Base-by-base conservation (phyloP, 2,329 filamentous ascomycete genomes). In the Onygenales sp. region DNA sequence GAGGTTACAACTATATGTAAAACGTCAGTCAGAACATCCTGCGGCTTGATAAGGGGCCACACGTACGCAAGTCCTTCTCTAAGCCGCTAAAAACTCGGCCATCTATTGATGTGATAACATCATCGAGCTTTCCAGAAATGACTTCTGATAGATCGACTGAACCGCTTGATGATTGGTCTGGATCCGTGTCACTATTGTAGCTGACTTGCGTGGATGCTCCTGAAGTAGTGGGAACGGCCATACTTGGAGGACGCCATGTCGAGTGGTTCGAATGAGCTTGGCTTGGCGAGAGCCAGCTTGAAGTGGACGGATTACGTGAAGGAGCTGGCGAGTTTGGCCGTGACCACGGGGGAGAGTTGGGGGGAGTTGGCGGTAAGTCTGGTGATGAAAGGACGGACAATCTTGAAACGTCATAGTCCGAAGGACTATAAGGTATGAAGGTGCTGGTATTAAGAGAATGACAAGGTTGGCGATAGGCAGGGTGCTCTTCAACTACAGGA, bases 81-180 rank as follows among this genome's bases (percentile, higher is more conserved):
- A 71, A 68, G 11, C 76, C 76, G 54, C 67, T 72, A 52, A 78
- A 78, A 8, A 66, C 72, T 31, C 87, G 85, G 17, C 77, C 74
- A 64, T 91, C 87, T 52, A 91, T 89, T 32, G 79, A 75, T 0
- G 86, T 88, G 65, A 91, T 81, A 53, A 88, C 76, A 44, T 81
- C 71, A 64, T 88, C 79, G 56, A 91, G 78, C 51, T 82, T 82
- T 3, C 74, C 73, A 11, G 76, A 79, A 46, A 89, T 78, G 52
- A 81, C 71, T 61, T 87, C 81, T 60, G 76, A 82, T 14, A 63
- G 51, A 50, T 64, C 62, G 3, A 57, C 46, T n/a, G 57, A 58
- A 2, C 58, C 52, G 4, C 54, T 43, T 6, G 62, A 51, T 67
- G 71, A 52, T 64, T 71, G 36, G 21, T 63, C 62, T 1, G 59